phyloP scores from a whole-genome alignment of 129 eudicot genomes.

The Erigeron canadensis region DNA sequence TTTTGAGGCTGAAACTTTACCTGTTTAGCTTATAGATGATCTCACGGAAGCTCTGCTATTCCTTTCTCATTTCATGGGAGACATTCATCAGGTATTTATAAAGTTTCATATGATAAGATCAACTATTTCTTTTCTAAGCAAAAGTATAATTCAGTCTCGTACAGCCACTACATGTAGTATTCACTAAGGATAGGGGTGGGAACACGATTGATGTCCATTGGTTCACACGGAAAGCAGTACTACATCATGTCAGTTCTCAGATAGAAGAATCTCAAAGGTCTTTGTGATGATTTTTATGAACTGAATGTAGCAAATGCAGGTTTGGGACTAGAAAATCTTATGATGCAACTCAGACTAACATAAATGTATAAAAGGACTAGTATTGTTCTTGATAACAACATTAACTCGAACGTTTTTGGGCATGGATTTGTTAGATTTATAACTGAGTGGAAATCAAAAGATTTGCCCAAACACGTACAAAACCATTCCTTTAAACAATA shows the following conservation, averaged over 20 bases:
- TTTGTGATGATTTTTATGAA: background rate
- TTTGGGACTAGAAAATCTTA: constrained; percentile 66
- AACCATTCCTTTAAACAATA: background rate
- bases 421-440: constrained; percentile 16
- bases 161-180: constrained; percentile 92
- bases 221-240: constrained; percentile 78
- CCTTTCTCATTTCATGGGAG: constrained; percentile 86
- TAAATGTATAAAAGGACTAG: constrained; percentile 46
- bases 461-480: constrained; percentile 75
- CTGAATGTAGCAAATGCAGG: constrained; percentile 35
- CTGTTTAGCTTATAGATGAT: constrained; percentile 51
- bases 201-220: constrained; percentile 84
- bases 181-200: constrained; percentile 76
- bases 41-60: constrained; percentile 84
- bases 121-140: background rate
- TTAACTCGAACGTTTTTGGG: background rate
- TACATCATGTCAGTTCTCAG: constrained; percentile 64
- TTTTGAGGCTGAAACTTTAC: constrained; percentile 12
- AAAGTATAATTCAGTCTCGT: constrained; percentile 11
- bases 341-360: constrained; percentile 62
- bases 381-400: background rate
- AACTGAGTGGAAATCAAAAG: constrained; percentile 45
- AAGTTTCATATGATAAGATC: background rate
- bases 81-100: constrained; percentile 76
- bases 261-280: too few relatives aligned